These are phyloP conservation scores for Ambrosiella xylebori DNA, from an alignment of 2,329 filamentous ascomycete genomes.

Conservation along the genomic window DNA sequence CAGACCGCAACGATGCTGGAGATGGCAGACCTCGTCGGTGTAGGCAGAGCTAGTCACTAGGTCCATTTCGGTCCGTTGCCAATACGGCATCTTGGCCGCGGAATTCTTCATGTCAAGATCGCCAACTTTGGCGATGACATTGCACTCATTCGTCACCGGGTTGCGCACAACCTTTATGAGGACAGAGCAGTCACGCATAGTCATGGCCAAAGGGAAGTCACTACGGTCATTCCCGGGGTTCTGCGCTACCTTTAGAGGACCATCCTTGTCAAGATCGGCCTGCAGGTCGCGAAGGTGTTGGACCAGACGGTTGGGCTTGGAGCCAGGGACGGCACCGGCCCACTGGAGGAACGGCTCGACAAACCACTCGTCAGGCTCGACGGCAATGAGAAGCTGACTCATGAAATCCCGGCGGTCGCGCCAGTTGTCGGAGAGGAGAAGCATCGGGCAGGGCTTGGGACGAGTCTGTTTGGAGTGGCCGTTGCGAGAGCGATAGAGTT, in stretches of 20 bases:
- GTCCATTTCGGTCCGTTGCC: slow-evolving; percentile 44
- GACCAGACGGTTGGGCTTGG: slow-evolving; percentile 19
- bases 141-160: slow-evolving; percentile 14
- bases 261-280: slow-evolving; percentile 26
- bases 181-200: slow-evolving; percentile 61
- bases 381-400: slow-evolving; percentile 16
- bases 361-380: slow-evolving; percentile 13
- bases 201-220: slow-evolving; percentile 56
- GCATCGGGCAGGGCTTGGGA: slow-evolving; percentile 46
- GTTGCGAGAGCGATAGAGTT: slow-evolving; percentile 22
- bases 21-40: slow-evolving; percentile 19
- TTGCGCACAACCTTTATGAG: slow-evolving; percentile 39
- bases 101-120: slow-evolving; percentile 65
- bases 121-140: slow-evolving; percentile 30
- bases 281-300: slow-evolving; percentile 23
- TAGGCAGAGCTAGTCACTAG: slow-evolving; percentile 51
- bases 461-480: slow-evolving; percentile 22
- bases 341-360: slow-evolving; percentile 11
- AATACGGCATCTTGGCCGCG: slow-evolving; percentile 48
- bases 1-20: slow-evolving; percentile 7
- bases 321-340: slow-evolving; percentile 8
- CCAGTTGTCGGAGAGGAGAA: slow-evolving; percentile 18
- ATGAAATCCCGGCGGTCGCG: slow-evolving; percentile 24
- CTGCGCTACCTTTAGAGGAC: slow-evolving; percentile 26
- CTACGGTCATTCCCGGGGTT: slow-evolving; percentile 17